Evolutionary conservation across 805 yeast species (phyloP), one percentile per base, ranked within the genome.

Genomic region (Yamadazyma nakazawae): DNA sequence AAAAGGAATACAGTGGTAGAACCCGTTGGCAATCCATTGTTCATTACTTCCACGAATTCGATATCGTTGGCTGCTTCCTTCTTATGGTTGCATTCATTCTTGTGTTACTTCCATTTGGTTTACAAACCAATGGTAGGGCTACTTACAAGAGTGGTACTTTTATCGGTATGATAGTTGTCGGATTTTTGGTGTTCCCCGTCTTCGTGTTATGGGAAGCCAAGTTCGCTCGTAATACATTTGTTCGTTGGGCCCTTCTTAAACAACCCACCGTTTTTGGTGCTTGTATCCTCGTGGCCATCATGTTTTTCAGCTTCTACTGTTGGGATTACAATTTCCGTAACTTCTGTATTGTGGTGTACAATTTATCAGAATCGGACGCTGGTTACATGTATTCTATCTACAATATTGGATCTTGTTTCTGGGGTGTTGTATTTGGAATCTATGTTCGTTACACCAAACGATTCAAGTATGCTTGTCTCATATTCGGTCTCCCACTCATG

Each of bases 161-260:
- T 57, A 74, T 74, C 50, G 77, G 70, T 26, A 70, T 73, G 77
- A 52, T 71, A 19, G 62, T 68, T 37, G 61, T 70, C 50, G 78
- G 78, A 49, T 63, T 56, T 60, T n/a, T 37, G 10, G 43, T 47
- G 26, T 47, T 47, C 43, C 50, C 50, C 25, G 50, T 43, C 8
- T 51, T 51, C 32, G 38, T 26, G 12, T n/a, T 46, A n/a, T 51
- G 54, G 54, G 52, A 51, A 38, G 37, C 24, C 17, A 43, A 10
- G 36, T 34, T 21, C 35, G 66, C 66, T 26, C 50, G 45, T 21
- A 44, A 47, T 10, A 62, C 54, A 30, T 61, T 63, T 51, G 55
- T 63, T 37, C 49, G 51, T 18, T 63, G 53, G 53, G 51, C 52
- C 14, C 49, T 63, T 26, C 51, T 63, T 42, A 53, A 47, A 39